These are phyloP conservation scores for Epichloe typhina DNA, from an alignment of 2,329 filamentous ascomycete species.

Conservation along the genomic window DNA sequence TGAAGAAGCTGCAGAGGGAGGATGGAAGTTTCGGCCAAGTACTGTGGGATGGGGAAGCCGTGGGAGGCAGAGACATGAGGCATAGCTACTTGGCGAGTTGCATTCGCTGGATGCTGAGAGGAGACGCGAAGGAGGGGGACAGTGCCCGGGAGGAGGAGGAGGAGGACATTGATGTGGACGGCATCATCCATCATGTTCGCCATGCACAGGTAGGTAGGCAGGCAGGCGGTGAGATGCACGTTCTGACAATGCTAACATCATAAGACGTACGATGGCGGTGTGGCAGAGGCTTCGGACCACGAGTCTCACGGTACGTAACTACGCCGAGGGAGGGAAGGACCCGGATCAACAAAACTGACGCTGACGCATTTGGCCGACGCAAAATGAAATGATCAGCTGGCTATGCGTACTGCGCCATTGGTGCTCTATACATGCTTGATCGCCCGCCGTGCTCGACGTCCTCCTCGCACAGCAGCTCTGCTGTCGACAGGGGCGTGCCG, in stretches of 20 bases:
- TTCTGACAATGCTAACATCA: background rate
- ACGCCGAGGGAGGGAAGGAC: too few relatives aligned
- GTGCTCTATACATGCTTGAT: conserved; percentile 62
- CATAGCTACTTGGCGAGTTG: conserved; percentile 78
- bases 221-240: background rate
- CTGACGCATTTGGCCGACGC: background rate
- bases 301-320: conserved; percentile 64
- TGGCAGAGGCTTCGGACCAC: conserved; percentile 63
- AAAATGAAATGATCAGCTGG: conserved; percentile 42
- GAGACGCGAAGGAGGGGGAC: conserved; percentile 37
- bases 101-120: conserved; percentile 70
- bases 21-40: conserved; percentile 92
- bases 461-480: conserved; percentile 5
- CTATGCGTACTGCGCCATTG: conserved; percentile 80
- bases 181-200: conserved; percentile 57
- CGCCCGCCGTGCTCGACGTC: conserved; percentile 32
- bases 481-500: conserved; percentile 23
- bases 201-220: conserved; percentile 35
- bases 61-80: conserved; percentile 71
- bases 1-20: conserved; percentile 59
- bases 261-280: conserved; percentile 73
- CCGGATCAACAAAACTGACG: background rate
- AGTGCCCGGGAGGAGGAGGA: conserved; percentile 44
- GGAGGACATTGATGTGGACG: conserved; percentile 62
- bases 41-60: conserved; percentile 44